These are phyloP conservation scores for Spathaspora sp. DNA, from an alignment of 1,139 yeast genomes.

Conservation along the genomic window DNA sequence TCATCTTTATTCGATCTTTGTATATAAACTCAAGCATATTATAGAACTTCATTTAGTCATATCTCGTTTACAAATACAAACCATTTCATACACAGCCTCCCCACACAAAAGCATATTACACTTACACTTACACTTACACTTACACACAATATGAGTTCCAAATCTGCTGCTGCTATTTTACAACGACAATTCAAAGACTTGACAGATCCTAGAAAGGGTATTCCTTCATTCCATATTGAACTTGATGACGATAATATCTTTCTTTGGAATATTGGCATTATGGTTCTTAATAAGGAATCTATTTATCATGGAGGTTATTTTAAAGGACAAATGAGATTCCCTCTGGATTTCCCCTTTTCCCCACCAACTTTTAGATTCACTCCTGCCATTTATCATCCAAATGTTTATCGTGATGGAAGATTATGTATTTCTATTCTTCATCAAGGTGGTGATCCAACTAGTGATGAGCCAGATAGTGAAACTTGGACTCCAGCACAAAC, in stretches of 20 bases:
- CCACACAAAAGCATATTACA: neutral
- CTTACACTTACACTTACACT: too few relatives aligned
- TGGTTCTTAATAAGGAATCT: constrained; percentile 87
- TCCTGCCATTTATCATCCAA: constrained; percentile 95
- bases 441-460: constrained; percentile 83
- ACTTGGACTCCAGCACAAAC: constrained; percentile 98
- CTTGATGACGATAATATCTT: constrained; percentile 89
- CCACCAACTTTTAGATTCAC: constrained; percentile 93
- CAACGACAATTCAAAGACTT: constrained; percentile 94
- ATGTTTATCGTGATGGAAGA: constrained; percentile 90
- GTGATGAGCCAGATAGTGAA: constrained; percentile 89
- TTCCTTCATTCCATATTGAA: constrained; percentile 87
- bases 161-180: constrained; percentile 71
- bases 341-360: constrained; percentile 83
- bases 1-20: too few relatives aligned
- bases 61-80: neutral
- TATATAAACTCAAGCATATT: too few relatives aligned
- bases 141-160: constrained; percentile 39
- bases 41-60: too few relatives aligned
- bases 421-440: constrained; percentile 91
- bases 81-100: neutral
- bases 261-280: constrained; percentile 89
- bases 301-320: constrained; percentile 96
- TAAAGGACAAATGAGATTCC: constrained; percentile 92
- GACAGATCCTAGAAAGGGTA: constrained; percentile 88